phyloP scores from a whole-genome alignment of 2,329 filamentous ascomycete species.

The Fulvia fulva region DNA sequence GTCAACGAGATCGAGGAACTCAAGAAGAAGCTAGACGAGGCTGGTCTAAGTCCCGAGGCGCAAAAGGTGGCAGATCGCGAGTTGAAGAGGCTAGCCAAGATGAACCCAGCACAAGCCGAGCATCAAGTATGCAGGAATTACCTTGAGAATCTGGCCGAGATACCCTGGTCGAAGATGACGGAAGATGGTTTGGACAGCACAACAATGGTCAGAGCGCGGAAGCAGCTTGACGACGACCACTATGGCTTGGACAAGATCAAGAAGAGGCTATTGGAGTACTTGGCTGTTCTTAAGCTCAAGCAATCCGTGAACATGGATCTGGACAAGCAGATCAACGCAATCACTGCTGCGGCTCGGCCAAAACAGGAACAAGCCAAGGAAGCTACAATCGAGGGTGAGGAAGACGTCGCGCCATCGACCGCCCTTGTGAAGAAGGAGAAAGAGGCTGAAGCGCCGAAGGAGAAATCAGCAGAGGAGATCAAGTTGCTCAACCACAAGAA shows the following conservation, averaged over 20 bases:
- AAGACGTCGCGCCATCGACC: conserved; percentile 48
- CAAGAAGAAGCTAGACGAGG: conserved; percentile 78
- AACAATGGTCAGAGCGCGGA: conserved; percentile 72
- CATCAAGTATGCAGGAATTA: conserved; percentile 93
- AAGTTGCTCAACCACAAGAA: conserved; percentile 74
- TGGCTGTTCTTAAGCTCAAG: conserved; percentile 93
- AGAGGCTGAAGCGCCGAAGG: conserved; percentile 35
- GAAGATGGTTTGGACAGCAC: conserved; percentile 80
- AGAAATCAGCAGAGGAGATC: conserved; percentile 56
- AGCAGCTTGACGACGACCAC: conserved; percentile 92
- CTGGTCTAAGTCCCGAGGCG: conserved; percentile 76
- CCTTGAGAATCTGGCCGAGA: conserved; percentile 87
- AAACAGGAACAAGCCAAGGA: conserved; percentile 37
- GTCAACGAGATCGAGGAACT: conserved; percentile 87
- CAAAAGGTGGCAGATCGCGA: conserved; percentile 88
- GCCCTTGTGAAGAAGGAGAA: conserved; percentile 29
- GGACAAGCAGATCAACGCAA: conserved; percentile 67
- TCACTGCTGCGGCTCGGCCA: conserved; percentile 42
- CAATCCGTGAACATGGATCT: conserved; percentile 82
- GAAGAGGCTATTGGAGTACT: conserved; percentile 89
- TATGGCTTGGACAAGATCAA: conserved; percentile 97
- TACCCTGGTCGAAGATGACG: conserved; percentile 83
- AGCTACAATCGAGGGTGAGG: conserved; percentile 49
- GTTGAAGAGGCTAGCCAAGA: conserved; percentile 82
- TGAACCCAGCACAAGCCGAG: conserved; percentile 93